phyloP scores from a whole-genome alignment of 2,329 filamentous ascomycete species.

The Colletotrichum caudatum region DNA sequence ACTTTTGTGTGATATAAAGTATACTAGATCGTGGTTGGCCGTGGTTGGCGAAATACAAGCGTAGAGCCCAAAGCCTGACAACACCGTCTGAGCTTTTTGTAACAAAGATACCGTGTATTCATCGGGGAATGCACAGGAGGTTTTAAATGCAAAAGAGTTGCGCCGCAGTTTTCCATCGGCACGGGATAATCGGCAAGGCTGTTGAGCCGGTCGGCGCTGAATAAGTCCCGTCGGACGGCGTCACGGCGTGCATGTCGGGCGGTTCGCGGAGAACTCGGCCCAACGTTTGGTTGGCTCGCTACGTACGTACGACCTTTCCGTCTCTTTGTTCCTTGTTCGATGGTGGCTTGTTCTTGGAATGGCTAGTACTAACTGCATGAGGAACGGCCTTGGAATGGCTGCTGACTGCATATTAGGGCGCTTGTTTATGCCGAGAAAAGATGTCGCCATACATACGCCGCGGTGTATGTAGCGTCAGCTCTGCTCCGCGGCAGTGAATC shows the following conservation, averaged over 20 bases:
- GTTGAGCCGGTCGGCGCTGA: constrained; percentile 35
- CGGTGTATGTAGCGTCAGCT: not conserved
- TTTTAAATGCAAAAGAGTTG: not conserved
- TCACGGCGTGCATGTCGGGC: constrained; percentile 9
- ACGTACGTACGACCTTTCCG: not conserved
- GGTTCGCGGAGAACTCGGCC: constrained; percentile 14
- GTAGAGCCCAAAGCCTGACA: not conserved
- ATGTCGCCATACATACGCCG: not conserved
- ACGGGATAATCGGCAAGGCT: not conserved
- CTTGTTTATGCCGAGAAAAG: not conserved
- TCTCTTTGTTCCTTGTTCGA: not conserved
- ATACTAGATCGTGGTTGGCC: not conserved
- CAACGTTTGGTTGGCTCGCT: not conserved
- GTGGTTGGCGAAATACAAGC: not conserved
- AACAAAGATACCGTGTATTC: not conserved
- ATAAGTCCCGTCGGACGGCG: not conserved
- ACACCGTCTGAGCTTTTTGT: not conserved
- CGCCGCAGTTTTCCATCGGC: not conserved
- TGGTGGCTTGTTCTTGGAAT: not conserved
- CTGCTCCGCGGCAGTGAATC: too few relatives aligned
- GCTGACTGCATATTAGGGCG: constrained; percentile 7
- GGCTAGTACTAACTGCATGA: not conserved
- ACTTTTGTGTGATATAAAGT: not conserved
- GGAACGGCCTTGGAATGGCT: not conserved
- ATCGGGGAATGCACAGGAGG: not conserved